A percentile compares a stretch with the other conserved stretches of the same genome.
These are phyloP conservation scores for Tetradesmus lagerheimii DNA, from an alignment of 139 green algal species.

Conservation along the genomic window DNA sequence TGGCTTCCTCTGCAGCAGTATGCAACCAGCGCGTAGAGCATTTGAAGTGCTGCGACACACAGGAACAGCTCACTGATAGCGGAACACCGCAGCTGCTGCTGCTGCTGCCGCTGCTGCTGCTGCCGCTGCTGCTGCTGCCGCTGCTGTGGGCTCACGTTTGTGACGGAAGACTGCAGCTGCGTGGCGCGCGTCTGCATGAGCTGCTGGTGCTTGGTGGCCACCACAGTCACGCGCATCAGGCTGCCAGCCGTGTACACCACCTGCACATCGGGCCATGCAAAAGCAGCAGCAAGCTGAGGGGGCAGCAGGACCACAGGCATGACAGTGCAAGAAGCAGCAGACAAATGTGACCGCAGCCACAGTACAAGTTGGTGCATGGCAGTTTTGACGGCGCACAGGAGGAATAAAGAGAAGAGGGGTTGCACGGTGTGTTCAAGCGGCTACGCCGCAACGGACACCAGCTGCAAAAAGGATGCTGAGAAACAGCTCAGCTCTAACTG, in stretches of 20 bases:
- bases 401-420: too few relatives aligned
- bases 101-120: constrained; percentile 26
- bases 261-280: constrained; percentile 1
- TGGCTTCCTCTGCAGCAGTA: too few relatives aligned
- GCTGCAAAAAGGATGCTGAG: too few relatives aligned
- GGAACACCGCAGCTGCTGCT: too few relatives aligned
- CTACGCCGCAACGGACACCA: too few relatives aligned
- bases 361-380: too few relatives aligned
- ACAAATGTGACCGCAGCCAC: neutral
- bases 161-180: constrained; percentile 37
- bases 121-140: constrained; percentile 4
- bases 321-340: neutral
- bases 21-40: too few relatives aligned
- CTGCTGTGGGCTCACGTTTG: constrained; percentile 42
- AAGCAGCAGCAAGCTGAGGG: neutral
- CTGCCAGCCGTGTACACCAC: constrained; percentile 53
- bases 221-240: constrained; percentile 56
- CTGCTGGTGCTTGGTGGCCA: constrained; percentile 51
- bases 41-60: too few relatives aligned
- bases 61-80: too few relatives aligned
- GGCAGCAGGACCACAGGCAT: neutral
- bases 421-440: too few relatives aligned
- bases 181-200: constrained; percentile 41
- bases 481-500: too few relatives aligned
- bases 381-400: too few relatives aligned